Percentiles rank a stretch among this genome's conserved stretches.
phyloP scores from a whole-genome alignment of 441 rosid species.

The Flueggea neowawraea region DNA sequence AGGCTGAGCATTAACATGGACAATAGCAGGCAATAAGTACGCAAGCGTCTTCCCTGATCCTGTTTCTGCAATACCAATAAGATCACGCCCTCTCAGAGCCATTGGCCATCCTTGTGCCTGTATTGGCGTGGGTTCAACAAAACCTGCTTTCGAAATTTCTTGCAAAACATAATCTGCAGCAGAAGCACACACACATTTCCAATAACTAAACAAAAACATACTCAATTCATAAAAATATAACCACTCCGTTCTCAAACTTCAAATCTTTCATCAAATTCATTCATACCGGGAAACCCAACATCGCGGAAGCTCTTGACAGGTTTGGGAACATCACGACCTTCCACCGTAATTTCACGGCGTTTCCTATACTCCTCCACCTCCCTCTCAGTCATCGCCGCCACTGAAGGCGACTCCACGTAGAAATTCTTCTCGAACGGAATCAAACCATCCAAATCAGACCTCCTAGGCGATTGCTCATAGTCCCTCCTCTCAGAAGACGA shows the following conservation, averaged over 20 bases:
- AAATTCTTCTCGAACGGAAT: slow-evolving; percentile 94
- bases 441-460: slow-evolving; percentile 83
- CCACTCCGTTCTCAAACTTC: too few species aligned
- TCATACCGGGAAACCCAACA: slow-evolving; percentile 85
- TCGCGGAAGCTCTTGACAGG: slow-evolving; percentile 76
- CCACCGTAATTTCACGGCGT: slow-evolving; percentile 76
- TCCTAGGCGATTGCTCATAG: slow-evolving; percentile 35
- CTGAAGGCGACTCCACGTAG: slow-evolving; percentile 65
- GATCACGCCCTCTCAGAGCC: slow-evolving; percentile 96
- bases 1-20: slow-evolving; percentile 97
- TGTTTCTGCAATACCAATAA: slow-evolving; percentile 97
- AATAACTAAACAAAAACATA: too few species aligned
- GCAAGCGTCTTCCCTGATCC: slow-evolving; percentile 97
- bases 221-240: too few species aligned
- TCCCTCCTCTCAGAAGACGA: slow-evolving; percentile 60
- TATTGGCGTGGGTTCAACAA: slow-evolving; percentile 89
- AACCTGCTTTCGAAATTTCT: slow-evolving; percentile 87
- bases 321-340: slow-evolving; percentile 88
- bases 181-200: too few species aligned
- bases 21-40: slow-evolving; percentile 87
- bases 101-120: slow-evolving; percentile 99
- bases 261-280: not conserved
- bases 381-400: slow-evolving; percentile 74
- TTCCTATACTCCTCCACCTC: slow-evolving; percentile 80
- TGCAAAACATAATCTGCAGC: slow-evolving; percentile 84